These are phyloP conservation scores for Yamagishiella unicocca DNA, from an alignment of 139 green algal species.

Conservation along the genomic window DNA sequence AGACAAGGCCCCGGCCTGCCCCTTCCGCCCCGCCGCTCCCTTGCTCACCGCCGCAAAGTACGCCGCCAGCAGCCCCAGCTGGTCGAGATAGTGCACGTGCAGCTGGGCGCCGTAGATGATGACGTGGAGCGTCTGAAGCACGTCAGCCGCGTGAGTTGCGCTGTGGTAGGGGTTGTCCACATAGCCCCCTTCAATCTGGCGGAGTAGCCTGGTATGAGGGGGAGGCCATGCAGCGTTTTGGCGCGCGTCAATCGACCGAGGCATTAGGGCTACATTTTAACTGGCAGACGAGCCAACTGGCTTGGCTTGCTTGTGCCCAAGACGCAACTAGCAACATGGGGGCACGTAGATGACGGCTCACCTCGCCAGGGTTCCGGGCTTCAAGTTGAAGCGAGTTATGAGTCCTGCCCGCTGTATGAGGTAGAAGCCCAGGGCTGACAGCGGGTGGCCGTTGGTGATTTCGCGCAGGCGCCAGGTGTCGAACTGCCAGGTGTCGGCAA, in stretches of 20 bases:
- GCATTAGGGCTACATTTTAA: too few species aligned
- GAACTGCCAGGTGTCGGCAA: conserved; percentile 35
- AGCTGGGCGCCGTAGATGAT: conserved; percentile 49
- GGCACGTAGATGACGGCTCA: too few species aligned
- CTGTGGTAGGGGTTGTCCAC: conserved; percentile 63
- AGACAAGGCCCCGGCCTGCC: too few species aligned
- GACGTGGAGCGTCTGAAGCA: conserved; percentile 68
- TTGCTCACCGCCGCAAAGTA: conserved; percentile 40
- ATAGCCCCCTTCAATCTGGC: conserved; percentile 37
- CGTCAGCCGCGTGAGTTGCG: conserved; percentile 67
- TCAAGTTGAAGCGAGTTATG: conserved; percentile 31
- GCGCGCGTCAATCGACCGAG: too few species aligned
- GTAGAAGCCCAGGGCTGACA: conserved; percentile 45
- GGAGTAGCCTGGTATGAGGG: conserved; percentile 18
- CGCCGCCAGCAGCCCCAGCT: conserved; percentile 14
- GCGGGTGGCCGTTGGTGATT: conserved; percentile 28
- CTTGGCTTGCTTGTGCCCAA: too few species aligned
- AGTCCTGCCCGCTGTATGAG: conserved; percentile 48
- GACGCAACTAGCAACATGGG: too few species aligned
- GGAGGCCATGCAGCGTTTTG: too few species aligned
- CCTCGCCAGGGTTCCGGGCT: conserved; percentile 40
- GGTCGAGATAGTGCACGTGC: conserved; percentile 37
- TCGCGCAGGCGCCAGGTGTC: conserved; percentile 47
- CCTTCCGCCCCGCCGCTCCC: too few species aligned
- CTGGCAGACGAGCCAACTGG: too few species aligned